Percentiles rank a stretch among this genome's conserved stretches.
Conservation (phyloP, 2,329 filamentous ascomycete species). For the Incumbomyces delicatus region DNA sequence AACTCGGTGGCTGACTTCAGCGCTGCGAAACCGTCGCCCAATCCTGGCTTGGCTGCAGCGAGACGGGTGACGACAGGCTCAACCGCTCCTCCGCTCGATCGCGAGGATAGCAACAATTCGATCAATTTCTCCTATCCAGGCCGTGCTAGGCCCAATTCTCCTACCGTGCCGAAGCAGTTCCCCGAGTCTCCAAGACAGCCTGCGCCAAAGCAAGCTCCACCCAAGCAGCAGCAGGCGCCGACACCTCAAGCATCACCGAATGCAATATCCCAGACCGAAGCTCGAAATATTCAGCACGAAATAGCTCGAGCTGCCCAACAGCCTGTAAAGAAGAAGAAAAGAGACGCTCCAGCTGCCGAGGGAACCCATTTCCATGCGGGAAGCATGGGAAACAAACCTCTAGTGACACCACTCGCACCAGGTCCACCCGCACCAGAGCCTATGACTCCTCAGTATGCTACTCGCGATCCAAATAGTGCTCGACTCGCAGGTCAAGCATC, state of each 20-base stretch:
- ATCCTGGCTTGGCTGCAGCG: slow-evolving; percentile 18
- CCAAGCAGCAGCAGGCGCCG: slow-evolving; percentile 5
- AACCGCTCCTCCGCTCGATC: slow-evolving; percentile 23
- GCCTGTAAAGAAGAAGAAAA: slow-evolving; percentile 23
- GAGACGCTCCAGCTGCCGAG: slow-evolving; percentile 21
- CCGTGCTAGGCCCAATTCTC: slow-evolving; percentile 32
- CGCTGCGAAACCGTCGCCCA: slow-evolving; percentile 6
- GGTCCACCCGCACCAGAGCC: slow-evolving; percentile 11
- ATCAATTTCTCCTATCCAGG: slow-evolving; percentile 42
- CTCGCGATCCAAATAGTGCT: slow-evolving; percentile 9
- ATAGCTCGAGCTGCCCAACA: slow-evolving; percentile 22
- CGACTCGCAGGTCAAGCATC: slow-evolving; percentile 6
- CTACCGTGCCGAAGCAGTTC: slow-evolving; percentile 18
- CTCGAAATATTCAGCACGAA: slow-evolving; percentile 20
- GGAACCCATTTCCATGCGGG: slow-evolving; percentile 22
- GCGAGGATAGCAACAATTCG: slow-evolving; percentile 33
- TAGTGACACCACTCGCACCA: slow-evolving; percentile 25
- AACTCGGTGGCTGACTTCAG: slow-evolving; percentile 1
- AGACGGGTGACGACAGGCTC: slow-evolving; percentile 22
- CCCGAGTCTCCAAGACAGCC: slow-evolving; percentile 7
- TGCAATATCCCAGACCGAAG: slow-evolving; percentile 21
- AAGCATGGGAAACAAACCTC: slow-evolving; percentile 20
- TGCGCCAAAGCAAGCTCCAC: neutral
- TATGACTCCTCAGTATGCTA: neutral
- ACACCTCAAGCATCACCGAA: neutral